These are phyloP conservation scores for Alliaria petiolata DNA, from an alignment of 345 rosid genomes.

Conservation along the genomic window DNA sequence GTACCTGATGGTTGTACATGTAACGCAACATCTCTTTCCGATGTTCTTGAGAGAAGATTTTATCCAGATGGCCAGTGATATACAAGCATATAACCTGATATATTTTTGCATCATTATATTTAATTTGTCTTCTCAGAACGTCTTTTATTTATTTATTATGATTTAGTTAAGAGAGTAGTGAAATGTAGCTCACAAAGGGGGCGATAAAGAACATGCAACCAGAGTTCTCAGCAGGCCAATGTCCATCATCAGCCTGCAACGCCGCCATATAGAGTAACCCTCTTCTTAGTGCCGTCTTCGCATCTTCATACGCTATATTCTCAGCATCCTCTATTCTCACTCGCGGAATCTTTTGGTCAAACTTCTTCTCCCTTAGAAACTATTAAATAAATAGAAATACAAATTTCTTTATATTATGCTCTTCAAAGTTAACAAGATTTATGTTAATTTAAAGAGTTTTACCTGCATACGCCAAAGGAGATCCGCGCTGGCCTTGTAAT, in stretches of 20 bases:
- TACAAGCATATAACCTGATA: slow-evolving; percentile 19
- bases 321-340: slow-evolving; percentile 16
- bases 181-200: slow-evolving; percentile 32
- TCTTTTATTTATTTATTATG: neutral
- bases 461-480: slow-evolving; percentile 30
- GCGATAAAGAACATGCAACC: slow-evolving; percentile 53
- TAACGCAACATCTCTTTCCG: slow-evolving; percentile 16
- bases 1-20: slow-evolving; percentile 21
- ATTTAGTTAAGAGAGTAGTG: neutral
- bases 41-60: slow-evolving; percentile 4
- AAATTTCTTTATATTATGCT: neutral
- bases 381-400: neutral
- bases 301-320: slow-evolving; percentile 4
- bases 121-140: neutral
- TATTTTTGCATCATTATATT: neutral
- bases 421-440: too few species aligned
- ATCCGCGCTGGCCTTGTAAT: neutral
- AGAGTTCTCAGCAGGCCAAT: slow-evolving; percentile 38
- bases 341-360: slow-evolving; percentile 18
- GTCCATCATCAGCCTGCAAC: slow-evolving; percentile 30
- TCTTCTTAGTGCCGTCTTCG: slow-evolving; percentile 17
- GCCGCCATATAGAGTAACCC: slow-evolving; percentile 28
- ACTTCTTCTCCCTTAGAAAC: slow-evolving; percentile 25
- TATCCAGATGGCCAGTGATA: slow-evolving; percentile 15
- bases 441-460: neutral